These are phyloP conservation scores for Populus simonii DNA, from an alignment of 345 rosid genomes.

Conservation along the genomic window DNA sequence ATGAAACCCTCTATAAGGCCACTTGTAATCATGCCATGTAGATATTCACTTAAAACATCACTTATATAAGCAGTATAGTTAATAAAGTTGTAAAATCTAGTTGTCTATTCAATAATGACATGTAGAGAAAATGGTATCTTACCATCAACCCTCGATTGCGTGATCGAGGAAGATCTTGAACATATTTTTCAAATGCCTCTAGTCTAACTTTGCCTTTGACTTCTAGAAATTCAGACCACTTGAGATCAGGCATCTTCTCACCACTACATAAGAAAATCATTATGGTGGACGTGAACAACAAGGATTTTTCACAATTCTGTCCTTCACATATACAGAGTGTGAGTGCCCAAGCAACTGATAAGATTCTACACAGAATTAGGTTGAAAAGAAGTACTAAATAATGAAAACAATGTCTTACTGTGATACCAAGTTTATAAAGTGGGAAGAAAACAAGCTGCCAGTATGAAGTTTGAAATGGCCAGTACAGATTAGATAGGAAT, in stretches of 20 bases:
- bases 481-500: no score
- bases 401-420: no score
- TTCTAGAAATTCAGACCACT: slow-evolving; percentile 32
- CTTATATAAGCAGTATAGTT: slow-evolving; percentile 8
- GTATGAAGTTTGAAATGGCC: no score
- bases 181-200: slow-evolving; percentile 37
- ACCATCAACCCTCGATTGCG: slow-evolving; percentile 37
- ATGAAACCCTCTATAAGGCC: not conserved
- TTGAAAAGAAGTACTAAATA: no score
- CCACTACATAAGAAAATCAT: slow-evolving; percentile 28
- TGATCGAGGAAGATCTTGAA: slow-evolving; percentile 37
- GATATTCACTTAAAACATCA: not conserved
- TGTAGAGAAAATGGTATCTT: slow-evolving; percentile 8
- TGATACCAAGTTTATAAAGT: no score
- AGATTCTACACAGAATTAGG: not conserved
- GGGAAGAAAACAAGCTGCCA: no score
- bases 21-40: not conserved
- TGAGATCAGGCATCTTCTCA: slow-evolving; percentile 31
- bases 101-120: slow-evolving; percentile 2
- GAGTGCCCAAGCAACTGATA: not conserved
- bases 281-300: slow-evolving; percentile 1
- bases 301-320: not conserved
- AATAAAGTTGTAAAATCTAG: not conserved
- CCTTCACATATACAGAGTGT: not conserved
- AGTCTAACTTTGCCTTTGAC: slow-evolving; percentile 40